Conservation (phyloP, 768 basidiomycete species). For the Trametes sanguinea region DNA sequence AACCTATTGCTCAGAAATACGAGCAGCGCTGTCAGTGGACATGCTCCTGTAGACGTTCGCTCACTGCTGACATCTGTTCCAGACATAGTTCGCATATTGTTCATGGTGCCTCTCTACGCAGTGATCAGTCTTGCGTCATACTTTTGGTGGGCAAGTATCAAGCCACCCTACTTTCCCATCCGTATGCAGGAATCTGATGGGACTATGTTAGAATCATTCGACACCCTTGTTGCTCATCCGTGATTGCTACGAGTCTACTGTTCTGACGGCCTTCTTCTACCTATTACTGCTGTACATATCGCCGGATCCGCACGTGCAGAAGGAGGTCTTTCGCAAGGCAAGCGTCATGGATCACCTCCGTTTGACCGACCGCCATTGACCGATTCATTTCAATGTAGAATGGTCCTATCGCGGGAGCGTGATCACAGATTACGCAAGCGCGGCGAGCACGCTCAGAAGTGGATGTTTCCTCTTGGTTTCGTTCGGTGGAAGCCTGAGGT, state of each 20-base stretch:
- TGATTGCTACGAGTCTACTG: slow-evolving; percentile 76
- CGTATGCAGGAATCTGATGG: not conserved
- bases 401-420: slow-evolving; percentile 57
- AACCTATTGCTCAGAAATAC: slow-evolving; percentile 48
- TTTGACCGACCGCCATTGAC: not conserved
- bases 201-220: slow-evolving; percentile 53
- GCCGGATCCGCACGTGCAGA: slow-evolving; percentile 61
- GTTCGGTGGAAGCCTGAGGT: slow-evolving; percentile 65
- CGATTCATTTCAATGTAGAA: slow-evolving; percentile 19
- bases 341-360: not conserved
- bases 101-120: slow-evolving; percentile 80
- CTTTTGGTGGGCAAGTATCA: slow-evolving; percentile 61
- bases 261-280: slow-evolving; percentile 79
- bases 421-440: slow-evolving; percentile 46
- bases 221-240: slow-evolving; percentile 69
- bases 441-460: slow-evolving; percentile 51
- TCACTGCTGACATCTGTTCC: not conserved
- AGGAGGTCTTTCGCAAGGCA: slow-evolving; percentile 54
- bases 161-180: not conserved
- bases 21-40: slow-evolving; percentile 62
- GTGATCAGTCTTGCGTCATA: slow-evolving; percentile 67
- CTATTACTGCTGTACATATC: slow-evolving; percentile 72
- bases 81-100: slow-evolving; percentile 75
- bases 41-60: not conserved
- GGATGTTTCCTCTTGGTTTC: slow-evolving; percentile 71